Base-by-base conservation (phyloP, 805 yeast genomes). In the Candida pseudofarinosa region DNA sequence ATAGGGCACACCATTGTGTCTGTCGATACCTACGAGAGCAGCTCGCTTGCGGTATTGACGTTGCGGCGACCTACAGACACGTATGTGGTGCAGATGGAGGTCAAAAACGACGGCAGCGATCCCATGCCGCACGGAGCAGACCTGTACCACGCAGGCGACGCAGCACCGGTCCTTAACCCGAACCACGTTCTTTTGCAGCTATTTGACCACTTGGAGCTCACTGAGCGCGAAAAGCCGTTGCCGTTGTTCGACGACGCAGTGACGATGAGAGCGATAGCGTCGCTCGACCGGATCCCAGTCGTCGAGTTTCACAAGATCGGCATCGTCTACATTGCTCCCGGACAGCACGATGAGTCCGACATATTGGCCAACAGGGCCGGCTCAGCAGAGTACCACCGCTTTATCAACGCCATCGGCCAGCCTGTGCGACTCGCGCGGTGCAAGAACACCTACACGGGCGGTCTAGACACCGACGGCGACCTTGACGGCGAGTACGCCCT, bases 271-370 rank as follows among this genome's bases (percentile, higher is more conserved):
- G 85, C 90, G 0, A 55, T 88, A 15, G 59, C 74, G 4, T 71
- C 80, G 14, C 69, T 88, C 45, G 96, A 88, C 53, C 64, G 89
- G 14, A 79, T 85, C 1, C 95, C 96, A 0, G 80, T 83, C 4
- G 84, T 85, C 3, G 85, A 83, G 37, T 83, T 82, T 51, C 88
- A 83, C 59, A 88, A 88, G 56, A 76, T 85, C 33, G 96, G 96
- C 1, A 66, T 88, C 16, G 54, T 88, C 16, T 88, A 88, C 56
- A 78, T 88, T 50, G 91, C 80, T 0, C 81, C 79, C 0, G 77
- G 77, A 7, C 96, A 88, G 57, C 56, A 57, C 1, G 64, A 66
- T 0, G 96, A 88, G 56, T 55, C 55, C 0, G 87, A 84, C 39
- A 81, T 88, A 19, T 63, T 88, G 38, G 62, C 74, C 10, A 88